Percentiles rank a stretch among this genome's conserved stretches.
Conservation (phyloP, 495 filamentous ascomycete species). For the Staphylotrichum longicolle region DNA sequence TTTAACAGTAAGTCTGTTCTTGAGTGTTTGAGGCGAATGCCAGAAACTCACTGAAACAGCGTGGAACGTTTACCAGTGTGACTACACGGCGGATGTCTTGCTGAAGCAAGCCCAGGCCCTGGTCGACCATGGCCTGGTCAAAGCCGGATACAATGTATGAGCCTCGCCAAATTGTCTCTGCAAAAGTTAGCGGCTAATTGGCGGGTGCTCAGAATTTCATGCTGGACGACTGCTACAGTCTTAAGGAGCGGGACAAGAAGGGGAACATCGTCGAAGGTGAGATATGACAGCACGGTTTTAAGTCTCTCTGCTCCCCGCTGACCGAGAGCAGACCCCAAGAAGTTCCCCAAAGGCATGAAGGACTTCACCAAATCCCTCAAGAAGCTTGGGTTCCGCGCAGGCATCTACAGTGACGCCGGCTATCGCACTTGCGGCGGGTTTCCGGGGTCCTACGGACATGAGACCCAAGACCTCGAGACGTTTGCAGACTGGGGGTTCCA, state of each 20-base stretch:
- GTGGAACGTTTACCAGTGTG: constrained; percentile 16
- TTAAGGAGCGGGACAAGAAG: constrained; percentile 1
- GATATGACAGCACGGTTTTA: background rate
- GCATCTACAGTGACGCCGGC: constrained; percentile 38
- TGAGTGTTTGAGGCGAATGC: no score
- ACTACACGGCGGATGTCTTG: constrained; percentile 12
- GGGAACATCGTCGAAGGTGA: constrained; percentile 11
- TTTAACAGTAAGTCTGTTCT: constrained; percentile 11
- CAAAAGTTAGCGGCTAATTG: background rate
- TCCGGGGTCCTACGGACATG: constrained; percentile 41
- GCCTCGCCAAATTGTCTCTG: background rate
- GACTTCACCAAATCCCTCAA: constrained; percentile 31
- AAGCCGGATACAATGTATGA: constrained; percentile 11
- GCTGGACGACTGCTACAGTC: constrained; percentile 18
- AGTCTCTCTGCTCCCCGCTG: background rate
- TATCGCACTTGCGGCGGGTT: constrained; percentile 37
- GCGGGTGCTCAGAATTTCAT: background rate
- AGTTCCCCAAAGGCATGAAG: constrained; percentile 34
- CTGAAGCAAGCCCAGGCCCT: constrained; percentile 11
- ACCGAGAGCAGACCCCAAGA: constrained; percentile 17
- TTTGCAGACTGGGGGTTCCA: constrained; percentile 48
- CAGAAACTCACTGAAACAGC: background rate
- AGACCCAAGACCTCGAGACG: constrained; percentile 44
- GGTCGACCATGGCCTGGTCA: constrained; percentile 11
- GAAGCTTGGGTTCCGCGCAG: constrained; percentile 33